Percentiles rank a stretch among this genome's conserved stretches.
phyloP scores from a whole-genome alignment of 306 rosid genomes.

The Cucumis cinereus region DNA sequence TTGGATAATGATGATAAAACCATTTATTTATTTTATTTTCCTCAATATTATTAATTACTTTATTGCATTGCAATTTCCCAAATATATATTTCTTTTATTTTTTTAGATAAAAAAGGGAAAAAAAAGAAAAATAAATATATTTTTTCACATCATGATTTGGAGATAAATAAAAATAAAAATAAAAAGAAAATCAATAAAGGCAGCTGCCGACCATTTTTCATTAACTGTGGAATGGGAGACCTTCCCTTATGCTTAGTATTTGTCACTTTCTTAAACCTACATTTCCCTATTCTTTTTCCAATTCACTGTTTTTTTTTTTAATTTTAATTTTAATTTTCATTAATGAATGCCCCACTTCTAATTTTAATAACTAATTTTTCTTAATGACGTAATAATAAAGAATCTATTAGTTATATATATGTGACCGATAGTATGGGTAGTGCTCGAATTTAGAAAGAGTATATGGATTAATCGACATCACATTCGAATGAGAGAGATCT shows the following conservation, averaged over 20 bases:
- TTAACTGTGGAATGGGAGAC: background rate
- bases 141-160: background rate
- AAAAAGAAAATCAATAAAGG: background rate
- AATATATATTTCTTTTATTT: background rate
- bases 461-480: too few species aligned
- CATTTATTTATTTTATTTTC: background rate
- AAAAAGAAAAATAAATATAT: background rate
- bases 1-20: background rate
- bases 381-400: background rate
- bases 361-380: background rate
- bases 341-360: background rate
- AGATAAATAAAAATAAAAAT: background rate
- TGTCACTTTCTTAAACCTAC: background rate
- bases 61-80: background rate
- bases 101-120: too few species aligned
- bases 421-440: too few species aligned
- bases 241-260: background rate
- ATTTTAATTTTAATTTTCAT: too few species aligned
- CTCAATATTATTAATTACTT: background rate
- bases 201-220: conserved; percentile 1
- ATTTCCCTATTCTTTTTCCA: background rate
- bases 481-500: too few species aligned
- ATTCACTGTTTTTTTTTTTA: background rate
- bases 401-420: background rate
- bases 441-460: too few species aligned